Evolutionary conservation across 768 basidiomycete species (phyloP).

Genomic region (Chiua virens): DNA sequence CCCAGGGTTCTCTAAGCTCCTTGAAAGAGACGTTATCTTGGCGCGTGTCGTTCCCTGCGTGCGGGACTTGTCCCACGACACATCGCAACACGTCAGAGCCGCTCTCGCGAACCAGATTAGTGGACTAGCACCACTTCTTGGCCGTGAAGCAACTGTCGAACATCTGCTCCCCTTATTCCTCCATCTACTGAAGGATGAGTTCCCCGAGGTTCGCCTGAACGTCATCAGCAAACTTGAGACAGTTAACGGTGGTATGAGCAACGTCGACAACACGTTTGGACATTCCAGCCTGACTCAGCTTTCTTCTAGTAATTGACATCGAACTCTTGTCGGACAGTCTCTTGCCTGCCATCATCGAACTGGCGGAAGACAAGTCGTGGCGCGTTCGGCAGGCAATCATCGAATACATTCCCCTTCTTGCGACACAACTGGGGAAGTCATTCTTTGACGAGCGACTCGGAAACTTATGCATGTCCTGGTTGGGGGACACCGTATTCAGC

Average conservation of each 20-base stretch:
- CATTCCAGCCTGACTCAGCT: slow-evolving; percentile 8
- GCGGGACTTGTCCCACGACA: slow-evolving; percentile 88
- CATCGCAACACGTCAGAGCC: slow-evolving; percentile 95
- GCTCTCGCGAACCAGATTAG: slow-evolving; percentile 95
- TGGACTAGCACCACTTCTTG: slow-evolving; percentile 91
- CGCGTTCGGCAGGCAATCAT: slow-evolving; percentile 99
- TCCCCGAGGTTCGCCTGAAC: slow-evolving; percentile 95
- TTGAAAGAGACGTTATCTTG: slow-evolving; percentile 93
- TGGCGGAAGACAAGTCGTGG: slow-evolving; percentile 99
- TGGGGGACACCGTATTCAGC: slow-evolving; percentile 97
- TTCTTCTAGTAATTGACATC: slow-evolving; percentile 86
- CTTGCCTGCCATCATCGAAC: slow-evolving; percentile 94
- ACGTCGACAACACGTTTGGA: background rate
- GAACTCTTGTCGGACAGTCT: slow-evolving; percentile 92
- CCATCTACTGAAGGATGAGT: slow-evolving; percentile 96
- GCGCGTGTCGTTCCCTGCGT: slow-evolving; percentile 93
- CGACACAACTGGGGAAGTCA: slow-evolving; percentile 92
- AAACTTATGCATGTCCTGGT: slow-evolving; percentile 98
- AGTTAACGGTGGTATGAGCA: slow-evolving; percentile 78
- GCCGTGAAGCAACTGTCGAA: slow-evolving; percentile 92
- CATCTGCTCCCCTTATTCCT: slow-evolving; percentile 96
- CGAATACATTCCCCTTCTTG: slow-evolving; percentile 98
- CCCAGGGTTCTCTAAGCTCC: slow-evolving; percentile 88
- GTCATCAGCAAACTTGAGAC: slow-evolving; percentile 98
- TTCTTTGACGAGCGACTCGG: slow-evolving; percentile 99